Base-by-base conservation (phyloP, 2,329 filamentous ascomycete genomes). In the Elsinoe necatrix region DNA sequence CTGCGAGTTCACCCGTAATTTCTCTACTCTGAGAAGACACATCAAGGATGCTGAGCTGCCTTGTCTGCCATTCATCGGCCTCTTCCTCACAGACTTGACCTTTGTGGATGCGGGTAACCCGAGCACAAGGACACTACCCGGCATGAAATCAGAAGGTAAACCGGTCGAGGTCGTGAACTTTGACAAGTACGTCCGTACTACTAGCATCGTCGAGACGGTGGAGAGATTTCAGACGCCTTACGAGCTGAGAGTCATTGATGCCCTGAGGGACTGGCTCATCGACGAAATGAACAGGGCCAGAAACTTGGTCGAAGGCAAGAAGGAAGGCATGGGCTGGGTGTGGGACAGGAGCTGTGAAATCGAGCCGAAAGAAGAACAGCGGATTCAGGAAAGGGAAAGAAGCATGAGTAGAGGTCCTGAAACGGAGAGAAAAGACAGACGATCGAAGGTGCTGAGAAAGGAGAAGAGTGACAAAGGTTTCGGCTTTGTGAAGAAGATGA, bases 191-290 rank as follows among this genome's bases (percentile, higher is more conserved):
- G 87, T 84, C 65, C 89, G 90, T 63, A 97, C 91, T 2, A 91
- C 92, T 45, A 93, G 91, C 72, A 95, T 97, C 67, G 95, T 98
- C 65, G 88, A 89, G 61, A 92, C 97, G 65, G 80, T 98, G 6
- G 93, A 98, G 70, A 85, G 91, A 16, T 97, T 97, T 75, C 93
- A 98, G 72, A 88, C 95, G 18, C 89, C 91, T 0, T 97, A 97
- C 69, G 48, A 39, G 29, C 20, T 37, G 31, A 23, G 48, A 11
- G 20, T 39, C 29, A 25, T 52, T n/a, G 48, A 39, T 4, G 48
- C 18, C 2, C 31, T 52, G 48, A 39, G 48, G 20, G 34, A 39
- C 14, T 52, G 34, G 29, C 11, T 52, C 20, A 29, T 21, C 4
- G 48, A 27, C 12, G 9, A 37, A 4, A 52, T 52, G 48, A 37